Percentiles rank a stretch among this genome's conserved stretches.
Evolutionary conservation across 1,284 basidiomycete species (phyloP).

Genomic region (Afroboletus lepidellus): DNA sequence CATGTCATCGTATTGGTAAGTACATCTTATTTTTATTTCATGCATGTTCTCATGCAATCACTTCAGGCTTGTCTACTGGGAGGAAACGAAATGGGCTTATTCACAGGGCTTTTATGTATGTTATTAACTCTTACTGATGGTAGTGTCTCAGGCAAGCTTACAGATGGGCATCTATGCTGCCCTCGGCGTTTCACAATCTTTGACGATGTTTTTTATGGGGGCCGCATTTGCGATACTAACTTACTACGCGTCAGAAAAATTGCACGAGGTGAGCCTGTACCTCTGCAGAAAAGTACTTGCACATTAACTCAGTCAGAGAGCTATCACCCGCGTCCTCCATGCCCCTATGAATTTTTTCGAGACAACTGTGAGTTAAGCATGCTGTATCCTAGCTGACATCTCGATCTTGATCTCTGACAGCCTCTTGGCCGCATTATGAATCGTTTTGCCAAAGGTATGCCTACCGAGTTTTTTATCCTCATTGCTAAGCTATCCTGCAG

Average conservation of each 20-base stretch:
- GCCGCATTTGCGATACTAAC: conserved; percentile 52
- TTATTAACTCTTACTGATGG: conserved; percentile 2
- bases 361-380: conserved; percentile 57
- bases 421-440: conserved; percentile 91
- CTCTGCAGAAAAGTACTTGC: not conserved
- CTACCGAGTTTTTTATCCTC: not conserved
- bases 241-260: conserved; percentile 57
- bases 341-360: conserved; percentile 90
- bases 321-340: conserved; percentile 63
- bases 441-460: conserved; percentile 64
- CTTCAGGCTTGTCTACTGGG: conserved; percentile 68
- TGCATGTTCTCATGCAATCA: not conserved
- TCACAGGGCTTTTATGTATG: conserved; percentile 61
- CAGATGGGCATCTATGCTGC: conserved; percentile 70
- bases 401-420: conserved; percentile 30
- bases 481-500: conserved; percentile 35
- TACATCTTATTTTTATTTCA: not conserved
- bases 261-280: conserved; percentile 22
- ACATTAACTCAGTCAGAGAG: conserved; percentile 34
- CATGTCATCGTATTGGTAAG: conserved; percentile 65
- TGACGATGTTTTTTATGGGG: conserved; percentile 57
- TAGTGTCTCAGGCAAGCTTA: conserved; percentile 4
- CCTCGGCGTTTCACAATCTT: conserved; percentile 50
- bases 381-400: not conserved
- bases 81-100: conserved; percentile 55